Percentiles rank a stretch among this genome's conserved stretches.
phyloP scores from a whole-genome alignment of 2,329 filamentous ascomycete genomes.

The Pseudogymnoascus sp. region DNA sequence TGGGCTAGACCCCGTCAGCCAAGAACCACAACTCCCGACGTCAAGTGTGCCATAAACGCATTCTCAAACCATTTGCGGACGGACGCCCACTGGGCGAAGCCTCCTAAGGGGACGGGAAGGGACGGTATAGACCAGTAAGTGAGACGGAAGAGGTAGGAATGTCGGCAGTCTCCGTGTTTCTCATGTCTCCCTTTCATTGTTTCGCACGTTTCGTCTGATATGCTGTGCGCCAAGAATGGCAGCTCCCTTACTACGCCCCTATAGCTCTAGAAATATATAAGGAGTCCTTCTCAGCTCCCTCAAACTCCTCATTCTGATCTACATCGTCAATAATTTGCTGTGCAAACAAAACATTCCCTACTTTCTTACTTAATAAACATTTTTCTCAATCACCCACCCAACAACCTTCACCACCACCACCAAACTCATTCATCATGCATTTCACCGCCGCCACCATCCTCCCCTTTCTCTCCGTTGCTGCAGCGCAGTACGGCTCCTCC shows the following conservation, averaged over 20 bases:
- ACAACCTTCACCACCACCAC: not conserved
- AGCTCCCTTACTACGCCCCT: not conserved
- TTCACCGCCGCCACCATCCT: not conserved
- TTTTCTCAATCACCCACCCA: not conserved
- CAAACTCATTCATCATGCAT: not conserved
- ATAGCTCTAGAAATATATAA: not conserved
- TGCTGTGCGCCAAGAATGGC: not conserved
- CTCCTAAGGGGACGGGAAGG: not conserved
- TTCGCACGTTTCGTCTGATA: not conserved
- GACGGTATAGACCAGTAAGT: not conserved
- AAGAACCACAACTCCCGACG: not conserved
- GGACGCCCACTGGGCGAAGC: not conserved
- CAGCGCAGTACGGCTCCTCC: slow-evolving; percentile 7
- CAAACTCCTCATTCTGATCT: not conserved
- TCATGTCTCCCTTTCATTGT: not conserved
- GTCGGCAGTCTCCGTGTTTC: not conserved
- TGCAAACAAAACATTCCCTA: slow-evolving; percentile 2
- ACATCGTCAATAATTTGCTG: not conserved
- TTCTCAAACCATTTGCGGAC: not conserved
- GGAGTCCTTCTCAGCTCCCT: not conserved
- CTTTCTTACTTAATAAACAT: not conserved
- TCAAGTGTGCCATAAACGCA: not conserved
- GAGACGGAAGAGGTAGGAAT: not conserved
- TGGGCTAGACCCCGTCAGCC: not conserved
- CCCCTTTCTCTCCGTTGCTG: not conserved